A percentile compares a stretch with the other conserved stretches of the same genome.
Evolutionary conservation across 1,284 basidiomycete species (phyloP).

Genomic region (Cystobasidiaceae sp.): DNA sequence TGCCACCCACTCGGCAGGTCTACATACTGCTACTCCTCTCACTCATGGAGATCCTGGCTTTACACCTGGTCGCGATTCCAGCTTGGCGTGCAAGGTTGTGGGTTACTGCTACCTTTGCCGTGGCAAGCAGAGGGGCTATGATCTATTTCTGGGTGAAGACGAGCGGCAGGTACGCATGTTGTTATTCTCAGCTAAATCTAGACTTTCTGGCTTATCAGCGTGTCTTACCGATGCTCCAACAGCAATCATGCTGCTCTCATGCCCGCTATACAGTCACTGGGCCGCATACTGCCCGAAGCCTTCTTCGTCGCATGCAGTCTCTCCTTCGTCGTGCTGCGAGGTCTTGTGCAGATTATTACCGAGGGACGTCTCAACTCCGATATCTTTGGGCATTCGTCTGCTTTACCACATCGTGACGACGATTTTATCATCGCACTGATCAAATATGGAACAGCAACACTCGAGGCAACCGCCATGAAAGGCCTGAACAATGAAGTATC

Average conservation of each 20-base stretch:
- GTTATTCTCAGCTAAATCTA: background rate
- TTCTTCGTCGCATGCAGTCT: constrained; percentile 26
- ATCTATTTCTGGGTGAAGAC: constrained; percentile 19
- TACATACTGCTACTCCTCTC: constrained; percentile 20
- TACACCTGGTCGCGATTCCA: constrained; percentile 24
- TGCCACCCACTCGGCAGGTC: constrained; percentile 12
- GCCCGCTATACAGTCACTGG: constrained; percentile 26
- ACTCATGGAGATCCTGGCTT: constrained; percentile 12
- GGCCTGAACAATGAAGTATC: constrained; percentile 29
- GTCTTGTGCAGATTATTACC: constrained; percentile 16
- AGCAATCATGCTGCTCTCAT: constrained; percentile 14
- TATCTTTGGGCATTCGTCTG: constrained; percentile 21
- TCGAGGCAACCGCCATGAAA: constrained; percentile 30
- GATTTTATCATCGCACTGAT: constrained; percentile 25
- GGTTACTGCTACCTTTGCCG: constrained; percentile 20
- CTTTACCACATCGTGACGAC: constrained; percentile 25
- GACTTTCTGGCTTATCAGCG: background rate
- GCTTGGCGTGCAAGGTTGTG: constrained; percentile 8
- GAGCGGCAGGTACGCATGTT: background rate
- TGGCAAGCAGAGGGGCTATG: constrained; percentile 21
- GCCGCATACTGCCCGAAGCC: constrained; percentile 26
- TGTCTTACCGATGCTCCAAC: background rate
- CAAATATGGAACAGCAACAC: constrained; percentile 23
- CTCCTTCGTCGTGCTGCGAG: constrained; percentile 9
- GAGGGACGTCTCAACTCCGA: constrained; percentile 20